phyloP scores from a whole-genome alignment of 352 stramenopile species.

The Phytopythium cucurbitacearum region DNA sequence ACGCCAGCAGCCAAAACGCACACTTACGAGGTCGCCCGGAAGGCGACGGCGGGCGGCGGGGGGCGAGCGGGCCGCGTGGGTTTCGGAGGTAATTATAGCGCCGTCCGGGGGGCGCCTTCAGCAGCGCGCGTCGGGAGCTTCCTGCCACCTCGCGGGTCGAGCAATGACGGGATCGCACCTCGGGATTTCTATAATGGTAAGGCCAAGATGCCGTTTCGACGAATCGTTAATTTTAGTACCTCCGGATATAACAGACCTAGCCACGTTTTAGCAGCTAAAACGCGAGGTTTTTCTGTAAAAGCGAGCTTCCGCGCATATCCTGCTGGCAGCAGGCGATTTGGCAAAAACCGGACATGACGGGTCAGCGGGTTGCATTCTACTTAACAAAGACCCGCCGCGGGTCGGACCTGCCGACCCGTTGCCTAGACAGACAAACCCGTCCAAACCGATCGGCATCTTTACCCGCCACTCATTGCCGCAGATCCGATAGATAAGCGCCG shows the following conservation, averaged over 20 bases:
- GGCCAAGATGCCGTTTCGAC: no score
- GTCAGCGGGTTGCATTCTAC: neutral
- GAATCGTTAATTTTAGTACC: no score
- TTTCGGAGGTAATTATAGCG: slow-evolving; percentile 9
- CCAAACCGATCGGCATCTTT: no score
- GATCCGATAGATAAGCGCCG: no score
- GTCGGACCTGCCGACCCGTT: neutral
- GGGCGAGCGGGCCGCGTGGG: slow-evolving; percentile 3
- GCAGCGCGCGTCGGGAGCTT: no score
- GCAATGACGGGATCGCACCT: neutral
- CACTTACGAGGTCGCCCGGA: slow-evolving; percentile 9
- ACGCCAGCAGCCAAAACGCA: slow-evolving; percentile 8
- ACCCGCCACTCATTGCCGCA: no score
- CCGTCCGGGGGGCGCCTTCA: neutral
- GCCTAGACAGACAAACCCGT: neutral
- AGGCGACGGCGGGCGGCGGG: slow-evolving; percentile 4
- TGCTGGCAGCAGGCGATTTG: slow-evolving; percentile 5
- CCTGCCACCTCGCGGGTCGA: no score
- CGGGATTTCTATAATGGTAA: no score
- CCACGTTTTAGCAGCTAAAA: neutral
- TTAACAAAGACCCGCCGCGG: neutral
- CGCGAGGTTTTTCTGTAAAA: neutral
- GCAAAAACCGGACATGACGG: neutral
- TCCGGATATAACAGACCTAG: neutral
- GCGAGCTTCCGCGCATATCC: neutral